Evolutionary conservation across 2,329 filamentous ascomycete genomes (phyloP).

Genomic region (Ascochyta fabae): DNA sequence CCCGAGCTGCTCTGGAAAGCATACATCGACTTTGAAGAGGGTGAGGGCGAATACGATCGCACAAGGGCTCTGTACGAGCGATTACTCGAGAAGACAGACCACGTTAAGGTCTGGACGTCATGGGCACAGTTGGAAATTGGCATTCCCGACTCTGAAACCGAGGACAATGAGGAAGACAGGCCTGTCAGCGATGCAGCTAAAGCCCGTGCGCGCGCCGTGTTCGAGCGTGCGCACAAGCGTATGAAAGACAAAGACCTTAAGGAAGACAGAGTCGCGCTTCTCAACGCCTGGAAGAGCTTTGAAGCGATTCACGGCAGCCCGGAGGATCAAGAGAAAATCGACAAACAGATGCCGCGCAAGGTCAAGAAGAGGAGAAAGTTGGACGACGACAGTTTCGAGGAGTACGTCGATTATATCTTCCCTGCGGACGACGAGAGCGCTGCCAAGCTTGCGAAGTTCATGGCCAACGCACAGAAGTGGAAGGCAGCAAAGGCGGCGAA

Average conservation of each 20-base stretch:
- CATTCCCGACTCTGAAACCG: slow-evolving; percentile 74
- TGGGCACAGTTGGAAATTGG: slow-evolving; percentile 99
- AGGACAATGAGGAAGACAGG: slow-evolving; percentile 55
- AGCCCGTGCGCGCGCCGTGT: slow-evolving; percentile 78
- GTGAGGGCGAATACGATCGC: slow-evolving; percentile 87
- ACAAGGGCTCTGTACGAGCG: slow-evolving; percentile 87
- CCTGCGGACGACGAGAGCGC: slow-evolving; percentile 90
- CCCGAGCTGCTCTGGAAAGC: slow-evolving; percentile 97
- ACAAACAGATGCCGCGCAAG: slow-evolving; percentile 91
- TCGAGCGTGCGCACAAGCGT: slow-evolving; percentile 81
- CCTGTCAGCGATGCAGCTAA: slow-evolving; percentile 84
- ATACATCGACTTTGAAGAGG: slow-evolving; percentile 98
- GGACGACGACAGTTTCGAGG: slow-evolving; percentile 92
- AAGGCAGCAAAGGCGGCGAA: slow-evolving; percentile 63
- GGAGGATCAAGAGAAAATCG: slow-evolving; percentile 79
- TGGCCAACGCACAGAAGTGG: slow-evolving; percentile 88
- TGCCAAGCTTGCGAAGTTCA: slow-evolving; percentile 80
- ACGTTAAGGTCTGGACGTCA: slow-evolving; percentile 99
- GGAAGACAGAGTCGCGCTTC: slow-evolving; percentile 88
- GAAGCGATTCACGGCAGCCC: slow-evolving; percentile 81
- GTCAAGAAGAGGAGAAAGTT: slow-evolving; percentile 91
- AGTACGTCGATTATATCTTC: slow-evolving; percentile 97
- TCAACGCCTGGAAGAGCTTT: slow-evolving; percentile 92
- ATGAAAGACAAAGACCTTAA: slow-evolving; percentile 92
- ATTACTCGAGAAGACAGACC: slow-evolving; percentile 90